Percentiles rank a stretch among this genome's conserved stretches.
Conservation (phyloP, 305 asterid genomes). For the Euphrasia arctica region DNA sequence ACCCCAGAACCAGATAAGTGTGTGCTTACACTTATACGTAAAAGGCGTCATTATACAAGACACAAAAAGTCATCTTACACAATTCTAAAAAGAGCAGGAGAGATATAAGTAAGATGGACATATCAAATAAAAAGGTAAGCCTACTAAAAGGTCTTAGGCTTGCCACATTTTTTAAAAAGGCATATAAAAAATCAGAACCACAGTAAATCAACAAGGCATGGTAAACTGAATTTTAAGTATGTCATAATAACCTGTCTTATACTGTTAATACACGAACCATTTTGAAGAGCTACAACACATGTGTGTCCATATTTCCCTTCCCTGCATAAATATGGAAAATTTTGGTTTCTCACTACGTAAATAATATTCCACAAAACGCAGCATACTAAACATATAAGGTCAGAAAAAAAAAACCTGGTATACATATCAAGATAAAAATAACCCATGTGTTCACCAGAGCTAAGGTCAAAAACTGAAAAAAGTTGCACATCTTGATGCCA, state of each 20-base stretch:
- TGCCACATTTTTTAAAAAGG: too few relatives aligned
- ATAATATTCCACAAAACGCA: slow-evolving; percentile 15
- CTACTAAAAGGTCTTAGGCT: too few relatives aligned
- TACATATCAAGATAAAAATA: slow-evolving; percentile 85
- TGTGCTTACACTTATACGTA: too few relatives aligned
- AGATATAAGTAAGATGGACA: too few relatives aligned
- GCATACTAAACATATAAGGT: slow-evolving; percentile 11
- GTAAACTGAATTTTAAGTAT: slow-evolving; percentile 1
- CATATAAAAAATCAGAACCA: too few relatives aligned
- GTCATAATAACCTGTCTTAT: slow-evolving; percentile 67
- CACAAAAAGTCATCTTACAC: too few relatives aligned
- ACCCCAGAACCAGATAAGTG: too few relatives aligned
- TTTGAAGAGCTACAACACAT: slow-evolving; percentile 92
- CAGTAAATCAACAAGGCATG: neutral
- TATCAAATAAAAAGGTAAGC: too few relatives aligned
- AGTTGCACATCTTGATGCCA: slow-evolving; percentile 90
- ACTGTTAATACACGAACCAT: slow-evolving; percentile 54
- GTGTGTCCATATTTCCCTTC: slow-evolving; percentile 89
- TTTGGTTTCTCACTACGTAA: slow-evolving; percentile 16
- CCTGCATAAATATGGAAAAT: slow-evolving; percentile 44
- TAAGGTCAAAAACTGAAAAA: slow-evolving; percentile 76
- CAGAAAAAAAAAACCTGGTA: slow-evolving; percentile 52
- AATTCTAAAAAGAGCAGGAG: too few relatives aligned
- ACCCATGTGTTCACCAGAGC: slow-evolving; percentile 77
- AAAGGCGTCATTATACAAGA: too few relatives aligned